A percentile compares a stretch with the other conserved stretches of the same genome.
Evolutionary conservation across 2,329 filamentous ascomycete genomes (phyloP).

Genomic region (Aureobasidium namibiae): DNA sequence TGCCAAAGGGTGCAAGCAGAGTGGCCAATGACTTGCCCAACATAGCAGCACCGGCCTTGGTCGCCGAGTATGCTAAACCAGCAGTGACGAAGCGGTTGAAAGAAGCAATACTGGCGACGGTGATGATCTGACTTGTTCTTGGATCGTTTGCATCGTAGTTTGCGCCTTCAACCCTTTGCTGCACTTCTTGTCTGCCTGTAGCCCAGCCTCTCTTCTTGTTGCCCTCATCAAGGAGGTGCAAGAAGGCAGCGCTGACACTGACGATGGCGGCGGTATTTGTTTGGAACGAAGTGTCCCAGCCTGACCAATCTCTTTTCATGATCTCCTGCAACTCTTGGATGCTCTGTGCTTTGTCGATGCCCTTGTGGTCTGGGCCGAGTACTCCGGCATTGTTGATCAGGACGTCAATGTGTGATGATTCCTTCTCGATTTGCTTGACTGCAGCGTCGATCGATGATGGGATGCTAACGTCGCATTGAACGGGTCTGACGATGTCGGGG

Average conservation of each 20-base stretch:
- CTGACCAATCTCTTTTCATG: conserved; percentile 27
- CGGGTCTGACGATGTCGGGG: conserved; percentile 28
- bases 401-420: conserved; percentile 42
- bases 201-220: conserved; percentile 36
- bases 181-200: conserved; percentile 24
- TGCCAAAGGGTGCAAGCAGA: conserved; percentile 36
- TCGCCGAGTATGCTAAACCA: conserved; percentile 36
- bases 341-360: conserved; percentile 34
- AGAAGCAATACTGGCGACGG: conserved; percentile 33
- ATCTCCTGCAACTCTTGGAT: conserved; percentile 36
- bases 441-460: conserved; percentile 33
- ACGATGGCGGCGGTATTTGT: conserved; percentile 40
- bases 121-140: conserved; percentile 40
- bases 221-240: conserved; percentile 37
- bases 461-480: conserved; percentile 37
- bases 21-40: conserved; percentile 37
- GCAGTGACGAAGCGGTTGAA: conserved; percentile 30
- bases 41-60: conserved; percentile 36
- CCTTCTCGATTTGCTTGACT: conserved; percentile 33
- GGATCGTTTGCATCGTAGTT: conserved; percentile 26
- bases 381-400: conserved; percentile 31
- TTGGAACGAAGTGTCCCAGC: conserved; percentile 31
- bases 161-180: conserved; percentile 15
- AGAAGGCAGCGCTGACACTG: conserved; percentile 36
- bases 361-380: conserved; percentile 33